Base-by-base conservation (phyloP, 306 rosid species). In the Crataegus laevigata region DNA sequence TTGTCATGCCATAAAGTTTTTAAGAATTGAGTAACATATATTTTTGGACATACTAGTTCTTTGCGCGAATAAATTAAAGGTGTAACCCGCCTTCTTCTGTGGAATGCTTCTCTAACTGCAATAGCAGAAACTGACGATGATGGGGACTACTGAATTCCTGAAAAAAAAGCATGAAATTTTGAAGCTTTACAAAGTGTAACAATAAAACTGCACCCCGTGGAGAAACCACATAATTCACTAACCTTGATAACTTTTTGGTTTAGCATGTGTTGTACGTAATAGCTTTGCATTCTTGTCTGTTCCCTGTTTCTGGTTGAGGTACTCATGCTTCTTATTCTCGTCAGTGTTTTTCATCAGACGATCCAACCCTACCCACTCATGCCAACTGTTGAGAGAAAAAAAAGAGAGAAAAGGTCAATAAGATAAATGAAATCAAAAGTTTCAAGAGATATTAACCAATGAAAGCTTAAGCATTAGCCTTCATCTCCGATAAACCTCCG, bases 361-460 rank as follows among this genome's bases (percentile, higher is more conserved):
- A 68, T 91, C 96, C 70, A 75, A n/a, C 30, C 62, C 80, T 57
- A 83, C 89, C 98, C 98, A 94, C 79, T 94, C 98, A 82, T 94
- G 97, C 98, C 98, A 91, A 13, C 98, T 91, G 90, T 82, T 60
- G 34, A 32, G 14, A 34, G 40, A 10, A 26, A 19, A 54, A 60
- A 22, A 50, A 28, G 4, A 36, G 50, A 28, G 26, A 59, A 61
- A 32, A 63, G 11, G 21, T 45, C 13, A 69, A 73, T 72, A 43
- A 17, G 54, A 36, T 18, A 38, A 8, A 22, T 22, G 17, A 72
- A 22, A 57, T 38, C 40, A 38, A 38, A 24, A 10, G 32, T 24
- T 58, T 18, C 51, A 45, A 73, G 77, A 73, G 24, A n/a, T 54
- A 28, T 8, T 42, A 51, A 75, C 66, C 15, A 26, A 66, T 47